A percentile compares a stretch with the other conserved stretches of the same genome.
These are phyloP conservation scores for Porogramme epimiltina DNA, from an alignment of 1,284 basidiomycete species.

Conservation along the genomic window DNA sequence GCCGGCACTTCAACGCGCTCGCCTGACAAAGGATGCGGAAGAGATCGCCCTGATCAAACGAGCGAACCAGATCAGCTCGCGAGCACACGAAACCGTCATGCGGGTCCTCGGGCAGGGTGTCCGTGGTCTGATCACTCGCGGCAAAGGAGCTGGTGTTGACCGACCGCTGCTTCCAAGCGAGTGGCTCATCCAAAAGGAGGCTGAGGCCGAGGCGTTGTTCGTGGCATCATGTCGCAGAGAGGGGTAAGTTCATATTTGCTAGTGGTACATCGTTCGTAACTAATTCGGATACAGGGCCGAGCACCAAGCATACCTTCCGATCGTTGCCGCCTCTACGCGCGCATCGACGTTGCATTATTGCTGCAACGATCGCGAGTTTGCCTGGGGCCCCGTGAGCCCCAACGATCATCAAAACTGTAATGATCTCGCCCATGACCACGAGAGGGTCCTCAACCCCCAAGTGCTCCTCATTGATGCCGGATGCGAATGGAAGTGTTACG, in stretches of 20 bases:
- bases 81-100: constrained; percentile 90
- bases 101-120: constrained; percentile 81
- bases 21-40: constrained; percentile 73
- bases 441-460: constrained; percentile 62
- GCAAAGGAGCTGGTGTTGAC: constrained; percentile 46
- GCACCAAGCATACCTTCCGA: constrained; percentile 90
- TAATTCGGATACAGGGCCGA: constrained; percentile 53
- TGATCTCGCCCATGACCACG: constrained; percentile 41
- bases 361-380: constrained; percentile 79
- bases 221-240: constrained; percentile 84
- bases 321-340: constrained; percentile 81
- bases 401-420: constrained; percentile 58
- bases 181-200: constrained; percentile 89
- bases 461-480: constrained; percentile 91
- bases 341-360: constrained; percentile 92
- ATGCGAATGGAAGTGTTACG: constrained; percentile 86
- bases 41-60: constrained; percentile 77
- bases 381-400: constrained; percentile 70
- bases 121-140: constrained; percentile 49
- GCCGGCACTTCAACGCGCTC: constrained; percentile 72
- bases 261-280: background rate
- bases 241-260: constrained; percentile 64
- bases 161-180: constrained; percentile 67
- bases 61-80: constrained; percentile 83
- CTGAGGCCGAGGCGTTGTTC: constrained; percentile 89